Evolutionary conservation across 1,284 basidiomycete species (phyloP).

Genomic region (Hypsizygus ulmarius): DNA sequence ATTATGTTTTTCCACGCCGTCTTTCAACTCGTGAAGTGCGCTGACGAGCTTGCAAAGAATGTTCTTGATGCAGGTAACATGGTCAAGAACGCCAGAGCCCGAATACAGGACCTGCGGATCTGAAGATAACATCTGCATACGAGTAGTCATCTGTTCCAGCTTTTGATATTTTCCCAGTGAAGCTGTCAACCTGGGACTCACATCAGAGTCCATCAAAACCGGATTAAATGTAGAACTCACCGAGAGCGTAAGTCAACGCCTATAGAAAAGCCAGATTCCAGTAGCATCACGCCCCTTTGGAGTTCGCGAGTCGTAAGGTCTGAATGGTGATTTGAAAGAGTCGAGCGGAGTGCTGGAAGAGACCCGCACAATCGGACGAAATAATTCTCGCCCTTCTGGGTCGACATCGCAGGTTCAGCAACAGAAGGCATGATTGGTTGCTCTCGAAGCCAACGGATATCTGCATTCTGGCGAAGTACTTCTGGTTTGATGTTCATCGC

Average conservation of each 20-base stretch:
- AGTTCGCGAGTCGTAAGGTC: constrained; percentile 88
- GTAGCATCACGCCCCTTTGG: constrained; percentile 72
- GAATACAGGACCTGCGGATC: constrained; percentile 26
- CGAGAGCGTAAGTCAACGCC: constrained; percentile 52
- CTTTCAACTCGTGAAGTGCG: constrained; percentile 42
- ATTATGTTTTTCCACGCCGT: constrained; percentile 33
- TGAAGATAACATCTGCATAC: constrained; percentile 29
- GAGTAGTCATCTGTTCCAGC: constrained; percentile 25
- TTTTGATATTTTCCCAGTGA: constrained; percentile 24
- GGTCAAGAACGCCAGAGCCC: constrained; percentile 26
- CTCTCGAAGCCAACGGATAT: constrained; percentile 66
- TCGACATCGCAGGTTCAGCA: constrained; percentile 17
- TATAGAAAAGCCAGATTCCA: constrained; percentile 76
- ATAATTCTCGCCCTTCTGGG: constrained; percentile 60
- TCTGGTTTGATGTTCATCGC: constrained; percentile 74
- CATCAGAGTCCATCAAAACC: constrained; percentile 9
- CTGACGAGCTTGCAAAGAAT: constrained; percentile 33
- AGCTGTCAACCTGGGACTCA: constrained; percentile 36
- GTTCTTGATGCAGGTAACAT: constrained; percentile 32
- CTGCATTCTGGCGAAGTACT: constrained; percentile 60
- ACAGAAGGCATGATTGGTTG: constrained; percentile 44
- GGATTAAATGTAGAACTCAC: constrained; percentile 31
- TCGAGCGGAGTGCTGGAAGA: constrained; percentile 68
- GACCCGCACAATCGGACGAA: constrained; percentile 68
- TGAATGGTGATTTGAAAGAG: constrained; percentile 69